A percentile compares a stretch with the other conserved stretches of the same genome.
phyloP scores from a whole-genome alignment of 306 rosid genomes.

The Myrica gale region DNA sequence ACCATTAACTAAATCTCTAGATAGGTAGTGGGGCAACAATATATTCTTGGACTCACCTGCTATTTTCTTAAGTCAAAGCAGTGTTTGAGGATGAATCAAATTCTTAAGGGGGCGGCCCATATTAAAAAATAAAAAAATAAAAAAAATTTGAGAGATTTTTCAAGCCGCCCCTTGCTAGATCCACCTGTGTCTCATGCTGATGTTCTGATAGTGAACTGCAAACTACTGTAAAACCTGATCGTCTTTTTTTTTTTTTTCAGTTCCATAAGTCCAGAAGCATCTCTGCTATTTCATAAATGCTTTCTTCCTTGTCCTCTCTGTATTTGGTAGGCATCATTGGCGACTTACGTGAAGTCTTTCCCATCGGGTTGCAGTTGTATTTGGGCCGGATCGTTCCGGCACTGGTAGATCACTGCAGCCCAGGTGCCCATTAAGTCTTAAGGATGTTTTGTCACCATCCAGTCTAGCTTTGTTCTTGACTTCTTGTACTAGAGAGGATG shows the following conservation, averaged over 20 bases:
- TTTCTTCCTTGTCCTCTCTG: not conserved
- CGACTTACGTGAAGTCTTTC: not conserved
- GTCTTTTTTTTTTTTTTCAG: not conserved
- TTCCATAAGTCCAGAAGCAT: not conserved
- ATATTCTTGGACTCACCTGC: no score
- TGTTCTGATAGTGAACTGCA: not conserved
- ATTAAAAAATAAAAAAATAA: no score
- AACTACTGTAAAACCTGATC: not conserved
- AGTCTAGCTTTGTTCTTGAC: conserved; percentile 30
- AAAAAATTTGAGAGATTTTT: no score
- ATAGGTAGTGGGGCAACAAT: no score
- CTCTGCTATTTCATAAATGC: not conserved
- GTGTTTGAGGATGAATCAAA: no score
- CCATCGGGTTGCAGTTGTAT: not conserved
- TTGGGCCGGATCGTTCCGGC: not conserved
- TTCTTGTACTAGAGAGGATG: conserved; percentile 14
- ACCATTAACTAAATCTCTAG: no score
- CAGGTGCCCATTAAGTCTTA: not conserved
- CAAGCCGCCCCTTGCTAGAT: no score
- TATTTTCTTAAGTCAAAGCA: no score
- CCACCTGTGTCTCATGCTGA: no score
- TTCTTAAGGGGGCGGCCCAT: no score
- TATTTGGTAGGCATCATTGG: conserved; percentile 3
- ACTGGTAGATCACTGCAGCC: not conserved
- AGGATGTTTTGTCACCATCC: conserved; percentile 28